Percentiles rank a stretch among this genome's conserved stretches.
Conservation (phyloP, 208 protist genomes). For the Trypanosoma rangeli region DNA sequence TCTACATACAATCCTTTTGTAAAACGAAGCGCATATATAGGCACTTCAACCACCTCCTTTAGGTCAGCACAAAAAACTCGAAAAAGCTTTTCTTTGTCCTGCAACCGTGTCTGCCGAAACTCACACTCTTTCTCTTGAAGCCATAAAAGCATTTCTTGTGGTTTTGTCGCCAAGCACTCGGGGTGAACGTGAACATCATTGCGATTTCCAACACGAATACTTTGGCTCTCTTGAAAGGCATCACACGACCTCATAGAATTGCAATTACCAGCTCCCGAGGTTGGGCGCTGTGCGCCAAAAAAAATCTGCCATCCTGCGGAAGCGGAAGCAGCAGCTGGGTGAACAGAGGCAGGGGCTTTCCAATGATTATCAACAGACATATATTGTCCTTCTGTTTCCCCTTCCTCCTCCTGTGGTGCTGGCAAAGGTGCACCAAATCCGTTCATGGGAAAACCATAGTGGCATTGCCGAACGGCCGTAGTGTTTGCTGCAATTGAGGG, state of each 20-base stretch:
- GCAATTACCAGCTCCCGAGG: slow-evolving; percentile 34
- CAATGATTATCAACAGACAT: slow-evolving; percentile 75
- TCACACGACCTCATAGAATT: slow-evolving; percentile 62
- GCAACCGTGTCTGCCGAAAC: slow-evolving; percentile 46
- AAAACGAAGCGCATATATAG: slow-evolving; percentile 56
- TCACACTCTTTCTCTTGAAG: slow-evolving; percentile 52
- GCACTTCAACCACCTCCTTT: slow-evolving; percentile 81
- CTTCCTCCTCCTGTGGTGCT: slow-evolving; percentile 15
- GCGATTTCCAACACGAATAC: slow-evolving; percentile 41
- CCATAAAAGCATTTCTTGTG: slow-evolving; percentile 59
- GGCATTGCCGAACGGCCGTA: background rate
- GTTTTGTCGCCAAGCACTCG: slow-evolving; percentile 49
- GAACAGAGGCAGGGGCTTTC: slow-evolving; percentile 63
- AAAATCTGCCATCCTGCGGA: slow-evolving; percentile 58
- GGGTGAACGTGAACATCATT: slow-evolving; percentile 61
- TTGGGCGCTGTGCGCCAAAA: slow-evolving; percentile 42
- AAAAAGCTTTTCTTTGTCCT: slow-evolving; percentile 48
- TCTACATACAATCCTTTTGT: slow-evolving; percentile 81
- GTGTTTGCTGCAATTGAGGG: background rate
- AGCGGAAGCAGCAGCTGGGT: slow-evolving; percentile 37
- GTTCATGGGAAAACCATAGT: slow-evolving; percentile 2
- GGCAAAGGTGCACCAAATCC: background rate
- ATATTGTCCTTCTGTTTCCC: slow-evolving; percentile 30
- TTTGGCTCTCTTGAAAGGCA: slow-evolving; percentile 58
- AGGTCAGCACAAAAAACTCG: slow-evolving; percentile 78